phyloP scores from a whole-genome alignment of 2,329 filamentous ascomycete species.

The Colletotrichum magnum region DNA sequence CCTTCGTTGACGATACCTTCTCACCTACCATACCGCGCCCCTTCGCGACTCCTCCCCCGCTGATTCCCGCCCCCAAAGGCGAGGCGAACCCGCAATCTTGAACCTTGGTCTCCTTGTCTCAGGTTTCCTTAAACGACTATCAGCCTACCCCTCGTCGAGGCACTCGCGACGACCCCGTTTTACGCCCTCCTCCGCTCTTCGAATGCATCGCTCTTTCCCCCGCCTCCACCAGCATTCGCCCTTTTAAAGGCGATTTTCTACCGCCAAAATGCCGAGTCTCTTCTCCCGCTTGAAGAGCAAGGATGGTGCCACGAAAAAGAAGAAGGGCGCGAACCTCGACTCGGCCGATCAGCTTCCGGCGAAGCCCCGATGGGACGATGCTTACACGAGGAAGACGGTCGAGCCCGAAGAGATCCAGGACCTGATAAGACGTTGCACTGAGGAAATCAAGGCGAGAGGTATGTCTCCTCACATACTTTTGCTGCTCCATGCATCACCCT shows the following conservation, averaged over 20 bases:
- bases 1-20: conserved; percentile 30
- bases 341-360: conserved; percentile 67
- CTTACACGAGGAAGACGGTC: conserved; percentile 86
- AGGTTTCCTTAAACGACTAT: conserved; percentile 14
- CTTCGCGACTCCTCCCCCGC: conserved; percentile 18
- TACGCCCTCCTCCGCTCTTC: conserved; percentile 13
- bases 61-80: conserved; percentile 10
- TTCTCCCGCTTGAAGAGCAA: conserved; percentile 81
- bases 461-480: conserved; percentile 53
- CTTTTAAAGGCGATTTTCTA: conserved; percentile 19
- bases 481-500: conserved; percentile 38
- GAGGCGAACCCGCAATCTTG: conserved; percentile 19
- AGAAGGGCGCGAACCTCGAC: conserved; percentile 73
- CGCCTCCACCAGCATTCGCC: conserved; percentile 24
- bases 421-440: conserved; percentile 85
- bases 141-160: conserved; percentile 23
- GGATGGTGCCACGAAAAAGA: conserved; percentile 75
- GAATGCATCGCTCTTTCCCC: conserved; percentile 31
- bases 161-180: conserved; percentile 16
- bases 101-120: conserved; percentile 26
- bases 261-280: conserved; percentile 66
- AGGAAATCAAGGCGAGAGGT: conserved; percentile 96
- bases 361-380: conserved; percentile 88
- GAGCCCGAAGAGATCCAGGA: conserved; percentile 93
- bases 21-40: conserved; percentile 12